A percentile compares a stretch with the other conserved stretches of the same genome.
Conservation (phyloP, 139 green algal genomes). For the Spirogloea muscicola region DNA sequence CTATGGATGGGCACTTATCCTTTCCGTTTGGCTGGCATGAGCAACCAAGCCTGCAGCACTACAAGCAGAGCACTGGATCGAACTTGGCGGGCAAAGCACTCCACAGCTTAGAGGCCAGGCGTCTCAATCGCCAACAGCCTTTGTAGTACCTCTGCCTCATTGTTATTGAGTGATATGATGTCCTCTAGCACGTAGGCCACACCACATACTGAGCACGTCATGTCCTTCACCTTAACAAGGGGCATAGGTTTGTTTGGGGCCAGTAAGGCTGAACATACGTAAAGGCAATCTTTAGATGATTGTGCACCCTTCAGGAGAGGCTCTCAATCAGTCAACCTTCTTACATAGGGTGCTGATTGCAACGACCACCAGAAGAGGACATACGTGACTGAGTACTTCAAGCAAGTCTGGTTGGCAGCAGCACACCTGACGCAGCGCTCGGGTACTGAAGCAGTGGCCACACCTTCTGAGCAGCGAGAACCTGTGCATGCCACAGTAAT, state of each 20-base stretch:
- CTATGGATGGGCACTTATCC: no score
- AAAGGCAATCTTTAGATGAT: neutral
- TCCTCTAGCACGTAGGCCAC: neutral
- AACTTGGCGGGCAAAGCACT: no score
- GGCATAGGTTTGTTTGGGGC: neutral
- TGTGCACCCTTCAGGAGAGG: neutral
- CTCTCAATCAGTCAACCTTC: no score
- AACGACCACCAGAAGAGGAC: neutral
- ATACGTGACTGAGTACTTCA: neutral
- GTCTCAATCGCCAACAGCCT: no score
- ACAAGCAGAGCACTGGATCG: no score
- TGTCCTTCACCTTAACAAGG: slow-evolving; percentile 1
- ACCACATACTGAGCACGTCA: neutral
- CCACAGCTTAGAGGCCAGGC: no score
- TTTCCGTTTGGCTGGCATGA: no score
- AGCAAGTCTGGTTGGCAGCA: neutral
- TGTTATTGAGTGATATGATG: neutral
- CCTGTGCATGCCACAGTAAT: neutral
- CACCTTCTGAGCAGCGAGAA: neutral
- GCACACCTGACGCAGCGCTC: slow-evolving; percentile 9
- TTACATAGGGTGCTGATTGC: no score
- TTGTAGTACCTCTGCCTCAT: neutral
- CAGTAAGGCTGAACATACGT: neutral
- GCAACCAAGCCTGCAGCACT: no score
- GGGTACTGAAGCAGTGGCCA: slow-evolving; percentile 15